These are phyloP conservation scores for Nemania diffusa DNA, from an alignment of 2,329 filamentous ascomycete genomes.

Conservation along the genomic window DNA sequence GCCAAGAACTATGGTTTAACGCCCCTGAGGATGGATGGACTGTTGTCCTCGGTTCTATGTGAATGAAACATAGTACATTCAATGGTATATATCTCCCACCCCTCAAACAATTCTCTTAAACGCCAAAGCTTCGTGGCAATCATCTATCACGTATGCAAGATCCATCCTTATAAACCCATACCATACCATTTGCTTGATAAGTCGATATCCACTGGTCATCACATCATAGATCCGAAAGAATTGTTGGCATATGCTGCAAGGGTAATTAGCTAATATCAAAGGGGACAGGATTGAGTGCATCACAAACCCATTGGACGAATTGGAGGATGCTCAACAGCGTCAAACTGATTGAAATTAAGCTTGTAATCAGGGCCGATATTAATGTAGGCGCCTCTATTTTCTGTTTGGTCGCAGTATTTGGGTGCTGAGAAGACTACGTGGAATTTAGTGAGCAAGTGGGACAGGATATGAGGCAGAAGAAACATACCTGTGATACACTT, in stretches of 20 bases:
- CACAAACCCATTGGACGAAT: conserved; percentile 85
- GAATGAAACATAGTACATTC: conserved; percentile 22
- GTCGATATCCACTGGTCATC: conserved; percentile 43
- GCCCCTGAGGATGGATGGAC: neutral
- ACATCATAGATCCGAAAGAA: conserved; percentile 83
- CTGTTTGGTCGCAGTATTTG: conserved; percentile 96
- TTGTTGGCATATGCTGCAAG: conserved; percentile 82
- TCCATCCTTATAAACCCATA: conserved; percentile 42
- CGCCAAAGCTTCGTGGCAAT: conserved; percentile 49
- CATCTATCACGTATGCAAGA: conserved; percentile 48
- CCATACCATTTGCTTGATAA: conserved; percentile 39
- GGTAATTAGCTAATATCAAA: conserved; percentile 42
- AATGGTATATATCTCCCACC: conserved; percentile 37
- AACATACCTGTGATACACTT: conserved; percentile 87
- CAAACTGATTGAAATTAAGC: conserved; percentile 91
- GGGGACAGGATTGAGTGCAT: conserved; percentile 39
- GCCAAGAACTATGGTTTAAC: conserved; percentile 7
- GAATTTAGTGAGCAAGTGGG: conserved; percentile 41
- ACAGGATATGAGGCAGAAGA: neutral
- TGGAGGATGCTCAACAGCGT: conserved; percentile 94
- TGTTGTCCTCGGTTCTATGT: conserved; percentile 14
- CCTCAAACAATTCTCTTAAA: conserved; percentile 43
- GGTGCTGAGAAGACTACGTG: conserved; percentile 91
- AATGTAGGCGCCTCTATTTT: conserved; percentile 98
- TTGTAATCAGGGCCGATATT: conserved; percentile 94